Conservation (phyloP, 1,284 basidiomycete species). For the Ceratobasidium sp. region DNA sequence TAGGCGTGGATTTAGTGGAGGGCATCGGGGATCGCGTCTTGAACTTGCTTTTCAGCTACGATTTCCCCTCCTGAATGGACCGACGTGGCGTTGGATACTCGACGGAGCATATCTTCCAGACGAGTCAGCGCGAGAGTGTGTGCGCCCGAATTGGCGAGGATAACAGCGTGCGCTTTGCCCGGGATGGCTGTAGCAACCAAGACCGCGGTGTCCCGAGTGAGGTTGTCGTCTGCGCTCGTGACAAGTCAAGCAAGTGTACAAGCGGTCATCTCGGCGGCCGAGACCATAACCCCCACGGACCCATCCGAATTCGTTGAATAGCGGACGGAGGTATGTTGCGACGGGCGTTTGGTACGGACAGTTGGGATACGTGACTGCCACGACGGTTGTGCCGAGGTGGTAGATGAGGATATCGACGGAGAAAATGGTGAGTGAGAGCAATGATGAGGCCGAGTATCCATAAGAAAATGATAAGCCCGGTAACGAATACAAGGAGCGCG, state of each 20-base stretch:
- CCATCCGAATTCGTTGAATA: slow-evolving; percentile 38
- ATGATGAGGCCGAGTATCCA: slow-evolving; percentile 43
- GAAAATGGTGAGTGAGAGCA: slow-evolving; percentile 32
- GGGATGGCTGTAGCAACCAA: slow-evolving; percentile 32
- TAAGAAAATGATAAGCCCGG: slow-evolving; percentile 34
- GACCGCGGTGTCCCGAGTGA: slow-evolving; percentile 30
- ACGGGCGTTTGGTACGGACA: slow-evolving; percentile 42
- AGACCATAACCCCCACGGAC: slow-evolving; percentile 25
- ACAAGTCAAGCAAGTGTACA: slow-evolving; percentile 34
- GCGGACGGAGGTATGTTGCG: slow-evolving; percentile 34
- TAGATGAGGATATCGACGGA: slow-evolving; percentile 21
- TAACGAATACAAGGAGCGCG: slow-evolving; percentile 33
- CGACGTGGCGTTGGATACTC: slow-evolving; percentile 33
- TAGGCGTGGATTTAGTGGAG: slow-evolving; percentile 36
- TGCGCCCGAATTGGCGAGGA: slow-evolving; percentile 36
- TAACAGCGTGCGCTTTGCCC: slow-evolving; percentile 25
- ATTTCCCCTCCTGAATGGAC: slow-evolving; percentile 33
- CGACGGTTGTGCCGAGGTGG: slow-evolving; percentile 33
- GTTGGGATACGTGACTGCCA: slow-evolving; percentile 41
- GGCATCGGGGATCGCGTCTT: slow-evolving; percentile 33
- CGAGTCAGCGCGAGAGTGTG: slow-evolving; percentile 28
- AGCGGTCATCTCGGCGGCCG: slow-evolving; percentile 41
- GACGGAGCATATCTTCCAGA: slow-evolving; percentile 36
- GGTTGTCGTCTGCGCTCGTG: slow-evolving; percentile 41
- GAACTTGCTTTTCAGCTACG: slow-evolving; percentile 32